A percentile compares a stretch with the other conserved stretches of the same genome.
These are phyloP conservation scores for Gigaspora rosea DNA, from an alignment of 192 early-diverging fungal genomes.

Conservation along the genomic window DNA sequence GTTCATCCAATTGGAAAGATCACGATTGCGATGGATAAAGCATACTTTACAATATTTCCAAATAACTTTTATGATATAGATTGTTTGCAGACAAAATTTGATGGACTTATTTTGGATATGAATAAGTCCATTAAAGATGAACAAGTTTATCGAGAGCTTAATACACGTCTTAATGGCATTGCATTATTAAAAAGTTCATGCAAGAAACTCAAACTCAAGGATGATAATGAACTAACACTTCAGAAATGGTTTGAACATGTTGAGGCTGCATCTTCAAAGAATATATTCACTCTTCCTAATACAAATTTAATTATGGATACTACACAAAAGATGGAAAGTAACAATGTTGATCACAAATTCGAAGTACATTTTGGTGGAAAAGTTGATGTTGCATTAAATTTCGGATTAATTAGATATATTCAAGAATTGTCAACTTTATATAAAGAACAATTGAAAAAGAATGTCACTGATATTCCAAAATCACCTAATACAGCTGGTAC, in stretches of 20 bases:
- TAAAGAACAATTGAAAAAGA: constrained; percentile 39
- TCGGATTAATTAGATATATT: constrained; percentile 48
- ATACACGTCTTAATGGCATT: constrained; percentile 33
- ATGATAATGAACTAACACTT: constrained; percentile 14
- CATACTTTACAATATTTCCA: constrained; percentile 44
- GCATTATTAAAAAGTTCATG: constrained; percentile 40
- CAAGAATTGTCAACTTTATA: constrained; percentile 45
- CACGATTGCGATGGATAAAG: constrained; percentile 29
- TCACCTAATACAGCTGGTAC: background rate
- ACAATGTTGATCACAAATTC: constrained; percentile 43
- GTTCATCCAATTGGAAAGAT: constrained; percentile 35
- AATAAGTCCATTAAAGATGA: background rate
- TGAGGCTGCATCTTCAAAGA: constrained; percentile 8
- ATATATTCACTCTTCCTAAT: constrained; percentile 45
- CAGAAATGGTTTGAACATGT: constrained; percentile 38
- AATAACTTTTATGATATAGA: constrained; percentile 49
- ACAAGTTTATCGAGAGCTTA: constrained; percentile 31
- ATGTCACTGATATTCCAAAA: constrained; percentile 21
- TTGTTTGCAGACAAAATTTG: constrained; percentile 42
- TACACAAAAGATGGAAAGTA: constrained; percentile 18
- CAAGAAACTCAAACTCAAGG: constrained; percentile 27
- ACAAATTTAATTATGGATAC: constrained; percentile 48
- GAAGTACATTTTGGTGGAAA: constrained; percentile 42
- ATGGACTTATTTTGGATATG: constrained; percentile 26
- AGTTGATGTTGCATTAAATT: constrained; percentile 49